Evolutionary conservation across 83 land plant species (phyloP), one percentile per base, ranked within the genome.

Genomic region (Picea engelmannii): DNA sequence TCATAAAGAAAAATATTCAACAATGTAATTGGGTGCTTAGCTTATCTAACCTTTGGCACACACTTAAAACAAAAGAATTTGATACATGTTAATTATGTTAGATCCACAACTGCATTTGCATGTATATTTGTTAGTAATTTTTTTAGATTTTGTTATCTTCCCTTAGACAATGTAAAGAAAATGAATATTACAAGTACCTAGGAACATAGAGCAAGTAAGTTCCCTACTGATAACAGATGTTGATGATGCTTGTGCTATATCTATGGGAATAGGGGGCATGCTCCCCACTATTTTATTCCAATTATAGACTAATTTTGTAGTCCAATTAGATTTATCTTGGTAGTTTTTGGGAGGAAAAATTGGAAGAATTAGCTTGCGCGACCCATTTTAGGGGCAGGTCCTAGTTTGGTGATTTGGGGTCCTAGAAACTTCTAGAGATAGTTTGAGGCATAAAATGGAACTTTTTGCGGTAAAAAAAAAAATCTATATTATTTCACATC

Each of bases 161-260:
- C 23, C 9, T 24, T 77, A n/a, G 18, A 55, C 59, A 25, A 16
- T 55, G 40, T 24, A 77, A 77, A 77, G 40, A 77, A 24, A 55
- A 35, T 17, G 35, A 77, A 44, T 77, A 23, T 52, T 52, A 20
- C 9, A 21, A 58, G 40, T 77, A 77, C 79, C 79, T 11, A 77
- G 63, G 79, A 63, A 77, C 63, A 77, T 25, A 15, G 79, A 77
- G 40, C 79, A 77, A 5, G 79, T 17, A 59, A 58, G 79, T 77
- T 58, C 60, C 79, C 59, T 77, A 17, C 13, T 8, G 18, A 77
- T 77, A 59, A 76, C 31, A 76, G 31, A 21, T 21, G 40, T 4
- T 77, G 62, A 49, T 23, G 24, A 24, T 40, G 49, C 75, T 25
- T 76, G 78, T 1, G 27, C 5, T 52, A 49, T 24, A 47, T 23